These are phyloP conservation scores for Aphanomyces invadans DNA, from an alignment of 352 stramenopile genomes.

Conservation along the genomic window DNA sequence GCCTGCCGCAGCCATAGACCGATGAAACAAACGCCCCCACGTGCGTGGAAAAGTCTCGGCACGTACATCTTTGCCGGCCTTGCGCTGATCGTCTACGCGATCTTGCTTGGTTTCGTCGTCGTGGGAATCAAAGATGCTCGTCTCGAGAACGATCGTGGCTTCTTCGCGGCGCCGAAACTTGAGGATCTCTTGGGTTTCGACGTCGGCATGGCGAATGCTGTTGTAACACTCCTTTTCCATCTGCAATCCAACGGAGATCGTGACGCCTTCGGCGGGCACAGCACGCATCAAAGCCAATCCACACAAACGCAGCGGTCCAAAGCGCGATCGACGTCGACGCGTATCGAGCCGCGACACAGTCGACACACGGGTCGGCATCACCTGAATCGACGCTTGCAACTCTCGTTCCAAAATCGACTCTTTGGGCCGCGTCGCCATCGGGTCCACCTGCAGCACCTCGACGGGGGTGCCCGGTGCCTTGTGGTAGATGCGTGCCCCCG, in stretches of 20 bases:
- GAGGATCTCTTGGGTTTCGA: conserved; percentile 88
- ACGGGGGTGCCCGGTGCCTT: conserved; percentile 63
- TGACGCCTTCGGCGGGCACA: too few relatives aligned
- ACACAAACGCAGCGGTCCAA: too few relatives aligned
- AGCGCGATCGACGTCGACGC: too few relatives aligned
- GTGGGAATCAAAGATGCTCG: conserved; percentile 73
- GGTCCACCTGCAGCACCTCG: conserved; percentile 66
- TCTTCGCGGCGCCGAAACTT: conserved; percentile 84
- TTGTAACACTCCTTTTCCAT: conserved; percentile 90
- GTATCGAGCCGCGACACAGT: too few relatives aligned
- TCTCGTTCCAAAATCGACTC: conserved; percentile 69
- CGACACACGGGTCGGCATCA: too few relatives aligned
- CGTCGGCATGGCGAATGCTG: conserved; percentile 70
- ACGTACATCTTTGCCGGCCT: conserved; percentile 58
- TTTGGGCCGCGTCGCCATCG: conserved; percentile 54
- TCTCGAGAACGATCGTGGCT: conserved; percentile 74
- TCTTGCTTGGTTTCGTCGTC: conserved; percentile 57
- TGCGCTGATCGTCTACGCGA: conserved; percentile 56
- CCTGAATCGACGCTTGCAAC: conserved; percentile 50
- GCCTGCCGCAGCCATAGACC: conserved; percentile 28
- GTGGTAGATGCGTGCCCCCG: conserved; percentile 65
- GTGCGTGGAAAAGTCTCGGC: too few relatives aligned
- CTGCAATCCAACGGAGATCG: too few relatives aligned
- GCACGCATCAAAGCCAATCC: too few relatives aligned
- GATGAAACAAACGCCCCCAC: too few relatives aligned